Evolutionary conservation across 1,284 basidiomycete species (phyloP), one percentile per base, ranked within the genome.

Genomic region (Schizophyllum amplum): DNA sequence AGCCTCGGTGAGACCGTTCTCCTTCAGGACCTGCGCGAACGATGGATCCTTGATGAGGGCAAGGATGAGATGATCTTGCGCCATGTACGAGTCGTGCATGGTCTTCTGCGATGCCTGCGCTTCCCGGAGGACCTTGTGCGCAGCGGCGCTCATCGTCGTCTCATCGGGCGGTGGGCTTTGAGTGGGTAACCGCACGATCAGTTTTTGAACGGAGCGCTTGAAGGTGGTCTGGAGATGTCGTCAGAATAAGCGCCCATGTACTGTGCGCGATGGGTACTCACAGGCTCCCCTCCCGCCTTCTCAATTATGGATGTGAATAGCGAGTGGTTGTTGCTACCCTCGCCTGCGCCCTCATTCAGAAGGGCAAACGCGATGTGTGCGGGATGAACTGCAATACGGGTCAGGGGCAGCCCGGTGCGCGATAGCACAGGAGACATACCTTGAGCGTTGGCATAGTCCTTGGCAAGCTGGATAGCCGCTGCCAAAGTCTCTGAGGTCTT

Each of bases 51-150:
- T 86, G 60, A 92, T 67, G 52, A 94, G 79, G 1, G 90, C 92
- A 51, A 90, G 76, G 23, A 92, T 70, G 25, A 92, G 71, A 66
- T 91, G 89, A 64, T 98, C 95, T 69, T 97, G 90, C 0, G 95
- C 94, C 60, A 98, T 90, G 71, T 89, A 98, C 5, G 89, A 86
- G 71, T 98, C 96, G 68, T 93, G 90, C 88, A 91, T 91, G 7
- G 84, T 89, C 71, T 93, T 93, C 67, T 91, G 89, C 7, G 92
- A 73, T 20, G 76, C 79, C 61, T 92, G 87, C 0, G 94, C 92
- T 62, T 92, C 89, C 21, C 86, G 82, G 24, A 97, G 71, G 50
- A 94, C 82, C 65, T 88, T 87, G 62, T 82, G 67, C 11, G 83
- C 69, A 4, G 81, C 75, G 4, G 81, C 72, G 47, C 87, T 84